Evolutionary conservation across 2,329 filamentous ascomycete species (phyloP).

Genomic region (Endothia cerciana): DNA sequence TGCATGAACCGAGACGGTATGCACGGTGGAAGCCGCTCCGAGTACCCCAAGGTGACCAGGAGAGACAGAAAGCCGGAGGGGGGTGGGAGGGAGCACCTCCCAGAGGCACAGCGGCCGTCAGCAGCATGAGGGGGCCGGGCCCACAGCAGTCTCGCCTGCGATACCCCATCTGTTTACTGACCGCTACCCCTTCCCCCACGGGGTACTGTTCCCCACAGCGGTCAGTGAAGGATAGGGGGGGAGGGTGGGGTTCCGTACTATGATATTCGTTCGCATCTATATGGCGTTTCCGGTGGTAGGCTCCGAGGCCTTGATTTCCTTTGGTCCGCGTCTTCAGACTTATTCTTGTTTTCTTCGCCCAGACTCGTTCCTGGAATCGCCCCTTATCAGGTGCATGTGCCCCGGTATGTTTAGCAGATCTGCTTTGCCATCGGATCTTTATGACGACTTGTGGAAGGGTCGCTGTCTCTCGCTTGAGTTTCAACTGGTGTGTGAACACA

Average conservation of each 20-base stretch:
- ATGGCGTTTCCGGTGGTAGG: constrained; percentile 23
- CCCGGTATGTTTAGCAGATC: neutral
- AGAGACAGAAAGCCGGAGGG: neutral
- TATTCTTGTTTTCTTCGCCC: neutral
- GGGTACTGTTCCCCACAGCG: no score
- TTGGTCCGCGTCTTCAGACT: neutral
- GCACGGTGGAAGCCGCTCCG: constrained; percentile 15
- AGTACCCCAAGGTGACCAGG: neutral
- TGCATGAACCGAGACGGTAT: neutral
- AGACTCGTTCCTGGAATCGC: neutral
- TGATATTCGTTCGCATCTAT: constrained; percentile 21
- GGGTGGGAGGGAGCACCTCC: neutral
- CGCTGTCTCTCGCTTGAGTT: neutral
- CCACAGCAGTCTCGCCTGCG: neutral
- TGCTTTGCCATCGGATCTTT: neutral
- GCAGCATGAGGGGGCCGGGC: constrained; percentile 5
- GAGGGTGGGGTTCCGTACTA: constrained; percentile 5
- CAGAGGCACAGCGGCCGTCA: neutral
- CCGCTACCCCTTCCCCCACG: no score
- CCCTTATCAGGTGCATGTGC: constrained; percentile 2
- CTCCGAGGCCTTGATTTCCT: constrained; percentile 22
- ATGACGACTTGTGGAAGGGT: neutral
- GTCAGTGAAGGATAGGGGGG: neutral
- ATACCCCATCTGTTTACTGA: no score
- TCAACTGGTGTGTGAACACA: neutral